Percentiles rank a stretch among this genome's conserved stretches.
Evolutionary conservation across 1,284 basidiomycete species (phyloP).

Genomic region (Trametes hirsuta): DNA sequence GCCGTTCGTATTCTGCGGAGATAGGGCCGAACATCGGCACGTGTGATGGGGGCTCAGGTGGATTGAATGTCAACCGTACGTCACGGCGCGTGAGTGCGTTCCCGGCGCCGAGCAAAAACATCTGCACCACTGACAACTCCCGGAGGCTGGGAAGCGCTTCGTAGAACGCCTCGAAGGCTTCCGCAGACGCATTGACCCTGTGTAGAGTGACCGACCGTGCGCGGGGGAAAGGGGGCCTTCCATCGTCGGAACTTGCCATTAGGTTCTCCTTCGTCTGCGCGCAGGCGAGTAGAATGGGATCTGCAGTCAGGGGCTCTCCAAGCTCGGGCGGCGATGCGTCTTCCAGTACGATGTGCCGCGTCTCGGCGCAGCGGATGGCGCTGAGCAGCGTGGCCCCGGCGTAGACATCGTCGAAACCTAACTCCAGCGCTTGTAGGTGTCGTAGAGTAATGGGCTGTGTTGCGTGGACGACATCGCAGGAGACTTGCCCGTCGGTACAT

Average conservation of each 20-base stretch:
- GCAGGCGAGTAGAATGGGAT: conserved; percentile 18
- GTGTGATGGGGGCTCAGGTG: not conserved
- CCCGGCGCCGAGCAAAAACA: conserved; percentile 22
- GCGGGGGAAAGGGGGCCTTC: conserved; percentile 18
- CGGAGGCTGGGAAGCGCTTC: conserved; percentile 13
- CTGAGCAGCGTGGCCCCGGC: conserved; percentile 13
- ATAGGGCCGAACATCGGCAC: no score
- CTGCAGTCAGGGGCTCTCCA: conserved; percentile 21
- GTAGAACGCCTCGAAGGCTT: conserved; percentile 24
- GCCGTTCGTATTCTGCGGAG: not conserved
- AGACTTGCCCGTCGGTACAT: not conserved
- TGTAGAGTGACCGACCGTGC: conserved; percentile 12
- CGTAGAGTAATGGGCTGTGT: conserved; percentile 19
- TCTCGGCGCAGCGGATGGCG: conserved; percentile 14
- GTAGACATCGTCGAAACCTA: conserved; percentile 26
- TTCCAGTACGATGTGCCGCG: conserved; percentile 18
- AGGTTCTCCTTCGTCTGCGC: not conserved
- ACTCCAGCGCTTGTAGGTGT: conserved; percentile 14
- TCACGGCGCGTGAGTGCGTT: conserved; percentile 9
- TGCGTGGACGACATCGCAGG: not conserved
- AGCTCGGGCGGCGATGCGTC: conserved; percentile 17
- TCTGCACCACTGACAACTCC: conserved; percentile 18
- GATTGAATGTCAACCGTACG: conserved; percentile 13
- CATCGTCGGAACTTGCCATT: not conserved
- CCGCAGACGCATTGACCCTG: conserved; percentile 17